Percentiles rank a stretch among this genome's conserved stretches.
Conservation (phyloP, 495 filamentous ascomycete species). For the Penicillium soppii region DNA sequence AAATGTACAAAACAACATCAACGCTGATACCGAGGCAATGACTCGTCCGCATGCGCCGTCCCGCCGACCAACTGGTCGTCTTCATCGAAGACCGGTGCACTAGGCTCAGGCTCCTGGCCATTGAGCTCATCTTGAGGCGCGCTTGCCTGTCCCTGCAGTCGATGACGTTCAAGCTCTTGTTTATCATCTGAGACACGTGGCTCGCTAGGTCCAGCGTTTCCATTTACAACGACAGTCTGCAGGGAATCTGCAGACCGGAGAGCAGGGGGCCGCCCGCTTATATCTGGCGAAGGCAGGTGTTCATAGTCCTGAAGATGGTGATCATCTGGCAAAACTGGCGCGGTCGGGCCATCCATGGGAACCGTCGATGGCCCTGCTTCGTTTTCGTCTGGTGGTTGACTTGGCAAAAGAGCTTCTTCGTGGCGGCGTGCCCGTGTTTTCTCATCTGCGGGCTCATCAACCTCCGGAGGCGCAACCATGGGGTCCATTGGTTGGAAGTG, state of each 20-base stretch:
- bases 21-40: constrained; percentile 49
- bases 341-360: constrained; percentile 26
- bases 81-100: constrained; percentile 67
- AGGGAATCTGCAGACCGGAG: constrained; percentile 42
- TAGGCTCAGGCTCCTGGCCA: constrained; percentile 49
- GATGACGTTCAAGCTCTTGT: constrained; percentile 74
- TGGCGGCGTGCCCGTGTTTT: constrained; percentile 67
- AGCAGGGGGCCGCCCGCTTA: constrained; percentile 28
- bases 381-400: constrained; percentile 56
- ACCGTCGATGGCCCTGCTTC: constrained; percentile 50
- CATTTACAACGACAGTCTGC: constrained; percentile 36
- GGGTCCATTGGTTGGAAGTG: constrained; percentile 25
- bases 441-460: constrained; percentile 60
- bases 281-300: constrained; percentile 29
- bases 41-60: constrained; percentile 44
- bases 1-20: constrained; percentile 24
- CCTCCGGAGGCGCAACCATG: constrained; percentile 53
- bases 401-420: constrained; percentile 69
- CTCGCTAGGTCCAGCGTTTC: constrained; percentile 18
- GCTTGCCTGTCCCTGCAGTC: constrained; percentile 70
- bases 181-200: constrained; percentile 61
- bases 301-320: constrained; percentile 39
- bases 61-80: constrained; percentile 47
- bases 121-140: constrained; percentile 55
- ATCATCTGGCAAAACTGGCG: constrained; percentile 42